Evolutionary conservation across 2,329 filamentous ascomycete genomes (phyloP).

Genomic region (Penicillium italicum): DNA sequence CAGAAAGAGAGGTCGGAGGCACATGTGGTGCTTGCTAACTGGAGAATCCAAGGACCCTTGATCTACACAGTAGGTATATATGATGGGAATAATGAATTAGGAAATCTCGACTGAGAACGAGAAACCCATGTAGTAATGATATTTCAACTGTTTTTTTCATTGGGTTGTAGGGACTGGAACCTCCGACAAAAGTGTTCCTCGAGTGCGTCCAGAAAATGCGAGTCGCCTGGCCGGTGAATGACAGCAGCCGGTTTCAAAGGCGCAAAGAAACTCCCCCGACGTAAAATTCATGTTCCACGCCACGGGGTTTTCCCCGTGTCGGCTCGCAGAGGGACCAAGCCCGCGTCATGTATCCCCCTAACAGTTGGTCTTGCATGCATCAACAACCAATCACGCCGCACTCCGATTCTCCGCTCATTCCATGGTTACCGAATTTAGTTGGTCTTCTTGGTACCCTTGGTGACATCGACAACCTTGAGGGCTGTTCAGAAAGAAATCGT

Average conservation of each 20-base stretch:
- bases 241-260: slow-evolving; percentile 25
- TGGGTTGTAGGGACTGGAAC: slow-evolving; percentile 33
- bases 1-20: background rate
- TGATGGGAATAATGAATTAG: slow-evolving; percentile 5
- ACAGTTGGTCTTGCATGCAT: slow-evolving; percentile 30
- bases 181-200: slow-evolving; percentile 31
- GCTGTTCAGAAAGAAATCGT: slow-evolving; percentile 30
- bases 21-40: too few relatives aligned
- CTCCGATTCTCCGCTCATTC: slow-evolving; percentile 28
- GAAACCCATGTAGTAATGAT: slow-evolving; percentile 20
- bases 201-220: slow-evolving; percentile 31
- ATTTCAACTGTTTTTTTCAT: slow-evolving; percentile 42
- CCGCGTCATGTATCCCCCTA: slow-evolving; percentile 25
- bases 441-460: slow-evolving; percentile 48
- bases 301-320: slow-evolving; percentile 26
- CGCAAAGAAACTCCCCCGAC: slow-evolving; percentile 25
- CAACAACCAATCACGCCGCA: slow-evolving; percentile 25
- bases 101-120: slow-evolving; percentile 7
- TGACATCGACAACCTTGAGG: slow-evolving; percentile 45
- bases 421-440: slow-evolving; percentile 36
- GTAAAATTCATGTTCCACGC: slow-evolving; percentile 10
- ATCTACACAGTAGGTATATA: background rate
- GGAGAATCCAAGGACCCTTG: background rate
- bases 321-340: slow-evolving; percentile 31
- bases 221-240: slow-evolving; percentile 28